Base-by-base conservation (phyloP, 148 eudicot genomes). In the Persicaria tinctoria region DNA sequence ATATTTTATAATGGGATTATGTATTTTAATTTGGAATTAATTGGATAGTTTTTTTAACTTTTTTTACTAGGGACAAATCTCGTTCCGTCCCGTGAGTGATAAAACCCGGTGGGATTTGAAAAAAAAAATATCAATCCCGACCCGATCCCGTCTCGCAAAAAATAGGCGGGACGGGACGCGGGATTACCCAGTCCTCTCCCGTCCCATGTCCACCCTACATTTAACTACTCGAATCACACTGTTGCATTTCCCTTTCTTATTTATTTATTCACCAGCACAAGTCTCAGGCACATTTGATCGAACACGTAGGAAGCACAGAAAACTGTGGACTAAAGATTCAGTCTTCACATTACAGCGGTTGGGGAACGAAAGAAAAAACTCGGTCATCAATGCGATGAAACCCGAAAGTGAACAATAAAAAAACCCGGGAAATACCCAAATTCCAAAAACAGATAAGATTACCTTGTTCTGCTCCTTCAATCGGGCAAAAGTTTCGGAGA, bases 401-500 rank as follows among this genome's bases (percentile, higher is more conserved):
- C 38, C 75, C 18, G 16, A 62, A 47, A 72, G 17, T 75, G 32
- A 47, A 46, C 4, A 53, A 50, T 46, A 10, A 32, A 23, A 38
- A 27, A 50, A 69, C 20, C 45, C 8, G 18, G 12, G 14, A 38
- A 23, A 68, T 38, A 27, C n/a, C 69, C 13, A 16, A 16, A 11
- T 73, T 23, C 6, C 3, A 46, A 5, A 66, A 13, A 44, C 44
- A 2, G 14, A 5, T 0, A 32, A 23, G 70, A 46, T 41, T 77
- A 93, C 98, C 78, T 89, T 91, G 57, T 92, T 91, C 54, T 88
- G 85, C 57, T 82, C 75, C 74, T 74, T 89, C 81, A 93, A 79
- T 62, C 76, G 84, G 32, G 84, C 74, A 85, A 93, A 93, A 51
- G 98, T 93, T 68, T 93, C 88, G 0, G 95, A 89, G 23, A 93